Conservation (phyloP, 1,284 basidiomycete species). For the Pisolithus thermaeus region DNA sequence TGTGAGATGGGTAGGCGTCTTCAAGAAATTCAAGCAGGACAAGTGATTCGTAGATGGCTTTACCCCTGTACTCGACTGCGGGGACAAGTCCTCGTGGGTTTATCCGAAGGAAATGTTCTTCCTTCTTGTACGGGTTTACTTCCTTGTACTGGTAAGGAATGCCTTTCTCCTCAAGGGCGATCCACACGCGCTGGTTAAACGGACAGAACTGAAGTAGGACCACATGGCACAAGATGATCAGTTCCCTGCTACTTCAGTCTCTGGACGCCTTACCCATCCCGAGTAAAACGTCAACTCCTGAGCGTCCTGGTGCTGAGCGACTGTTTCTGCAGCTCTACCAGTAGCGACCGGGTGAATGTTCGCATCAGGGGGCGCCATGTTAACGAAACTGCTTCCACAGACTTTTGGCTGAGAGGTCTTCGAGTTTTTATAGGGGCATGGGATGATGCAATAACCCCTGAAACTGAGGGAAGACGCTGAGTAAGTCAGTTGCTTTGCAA, state of each 20-base stretch:
- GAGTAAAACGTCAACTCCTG: conserved; percentile 57
- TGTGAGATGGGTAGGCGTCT: conserved; percentile 45
- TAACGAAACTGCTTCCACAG: neutral
- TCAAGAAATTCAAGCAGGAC: conserved; percentile 59
- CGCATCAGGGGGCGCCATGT: conserved; percentile 41
- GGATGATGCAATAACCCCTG: neutral
- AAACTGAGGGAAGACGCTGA: no score
- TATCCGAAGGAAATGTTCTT: conserved; percentile 54
- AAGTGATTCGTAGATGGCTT: conserved; percentile 55
- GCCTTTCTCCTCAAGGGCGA: conserved; percentile 57
- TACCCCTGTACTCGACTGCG: conserved; percentile 50
- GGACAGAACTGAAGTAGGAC: conserved; percentile 52
- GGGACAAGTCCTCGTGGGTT: conserved; percentile 69
- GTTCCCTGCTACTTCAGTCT: neutral
- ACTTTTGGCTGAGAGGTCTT: neutral
- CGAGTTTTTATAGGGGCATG: neutral
- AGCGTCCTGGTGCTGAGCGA: conserved; percentile 41
- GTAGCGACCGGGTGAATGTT: conserved; percentile 53
- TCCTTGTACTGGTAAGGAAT: conserved; percentile 63
- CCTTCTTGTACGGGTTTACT: conserved; percentile 69
- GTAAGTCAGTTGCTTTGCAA: no score
- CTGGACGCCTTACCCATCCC: conserved; percentile 44
- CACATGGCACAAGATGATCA: neutral
- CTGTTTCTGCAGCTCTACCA: conserved; percentile 48
- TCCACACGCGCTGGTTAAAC: conserved; percentile 65